Conservation (phyloP, 2,329 filamentous ascomycete genomes). For the Lasiodiplodia hormozganensis region DNA sequence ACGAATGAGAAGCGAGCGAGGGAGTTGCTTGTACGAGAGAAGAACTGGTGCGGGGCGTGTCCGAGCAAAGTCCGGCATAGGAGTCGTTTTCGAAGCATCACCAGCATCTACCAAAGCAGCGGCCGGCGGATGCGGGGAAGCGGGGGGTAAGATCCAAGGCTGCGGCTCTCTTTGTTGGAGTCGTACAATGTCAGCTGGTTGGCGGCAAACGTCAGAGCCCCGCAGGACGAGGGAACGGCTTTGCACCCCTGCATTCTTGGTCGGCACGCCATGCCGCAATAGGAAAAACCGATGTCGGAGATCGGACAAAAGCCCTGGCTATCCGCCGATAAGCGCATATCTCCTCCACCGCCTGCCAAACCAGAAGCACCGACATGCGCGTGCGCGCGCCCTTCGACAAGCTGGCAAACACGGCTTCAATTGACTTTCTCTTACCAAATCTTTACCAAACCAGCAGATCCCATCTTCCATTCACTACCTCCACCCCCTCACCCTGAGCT, state of each 20-base stretch:
- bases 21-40: background rate
- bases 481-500: background rate
- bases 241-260: conserved; percentile 2
- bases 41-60: background rate
- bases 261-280: conserved; percentile 8
- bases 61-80: background rate
- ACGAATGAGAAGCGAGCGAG: background rate
- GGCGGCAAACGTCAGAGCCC: background rate
- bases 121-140: background rate
- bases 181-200: background rate
- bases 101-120: background rate
- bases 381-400: conserved; percentile 7
- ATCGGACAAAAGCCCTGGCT: conserved; percentile 20
- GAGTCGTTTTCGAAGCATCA: background rate
- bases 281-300: conserved; percentile 19
- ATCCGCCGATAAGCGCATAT: conserved; percentile 26
- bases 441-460: background rate
- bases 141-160: background rate
- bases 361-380: background rate
- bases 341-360: conserved; percentile 6
- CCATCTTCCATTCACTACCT: background rate
- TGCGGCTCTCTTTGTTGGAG: background rate
- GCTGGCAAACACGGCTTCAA: background rate
- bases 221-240: background rate
- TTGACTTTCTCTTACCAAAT: conserved; percentile 14